Evolutionary conservation across 441 rosid species (phyloP).

Genomic region (Populus hybrid): DNA sequence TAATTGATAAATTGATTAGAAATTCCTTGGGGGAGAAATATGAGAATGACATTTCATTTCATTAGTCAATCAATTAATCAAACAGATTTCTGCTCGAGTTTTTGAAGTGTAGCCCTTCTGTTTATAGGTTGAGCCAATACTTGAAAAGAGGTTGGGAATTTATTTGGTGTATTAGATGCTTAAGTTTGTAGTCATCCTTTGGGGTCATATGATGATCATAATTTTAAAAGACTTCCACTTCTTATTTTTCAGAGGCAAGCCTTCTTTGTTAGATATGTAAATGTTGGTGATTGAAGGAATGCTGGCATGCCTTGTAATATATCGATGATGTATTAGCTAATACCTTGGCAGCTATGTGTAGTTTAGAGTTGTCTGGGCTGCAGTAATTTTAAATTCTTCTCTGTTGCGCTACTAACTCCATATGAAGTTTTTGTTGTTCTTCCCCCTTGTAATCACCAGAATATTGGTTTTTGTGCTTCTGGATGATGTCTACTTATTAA

Average conservation of each 20-base stretch:
- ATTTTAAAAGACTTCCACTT: constrained; percentile 13
- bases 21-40: background rate
- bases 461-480: background rate
- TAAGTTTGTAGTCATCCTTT: background rate
- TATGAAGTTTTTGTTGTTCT: background rate
- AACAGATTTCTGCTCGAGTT: background rate
- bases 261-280: background rate
- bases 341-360: background rate
- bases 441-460: background rate
- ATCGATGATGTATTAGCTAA: background rate
- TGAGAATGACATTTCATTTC: background rate
- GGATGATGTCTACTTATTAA: background rate
- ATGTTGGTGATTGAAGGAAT: background rate
- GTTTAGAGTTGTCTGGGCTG: background rate
- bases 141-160: background rate
- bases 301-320: background rate
- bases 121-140: background rate
- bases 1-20: background rate
- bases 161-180: background rate
- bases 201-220: constrained; percentile 1
- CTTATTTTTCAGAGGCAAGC: constrained; percentile 4
- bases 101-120: background rate
- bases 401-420: background rate
- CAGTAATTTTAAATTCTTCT: background rate
- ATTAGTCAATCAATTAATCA: background rate